Evolutionary conservation across 805 yeast species (phyloP).

Genomic region (Naumovozyma baii): DNA sequence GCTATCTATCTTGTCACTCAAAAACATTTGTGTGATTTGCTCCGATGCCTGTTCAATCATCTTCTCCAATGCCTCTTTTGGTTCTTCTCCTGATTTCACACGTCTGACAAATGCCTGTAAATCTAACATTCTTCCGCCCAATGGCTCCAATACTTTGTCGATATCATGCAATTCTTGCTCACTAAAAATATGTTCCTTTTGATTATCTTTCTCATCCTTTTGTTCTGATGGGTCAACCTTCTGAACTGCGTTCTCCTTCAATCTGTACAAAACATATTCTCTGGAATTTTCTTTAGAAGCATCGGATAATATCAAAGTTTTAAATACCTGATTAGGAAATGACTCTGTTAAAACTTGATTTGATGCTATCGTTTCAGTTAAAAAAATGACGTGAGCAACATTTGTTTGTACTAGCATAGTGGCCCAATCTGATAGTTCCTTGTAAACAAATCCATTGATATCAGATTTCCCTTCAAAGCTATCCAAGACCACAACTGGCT

Average conservation of each 20-base stretch:
- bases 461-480: constrained; percentile 55
- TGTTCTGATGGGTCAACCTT: constrained; percentile 25
- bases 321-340: constrained; percentile 81
- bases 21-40: constrained; percentile 75
- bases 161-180: constrained; percentile 31
- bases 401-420: constrained; percentile 65
- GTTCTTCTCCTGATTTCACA: constrained; percentile 77
- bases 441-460: constrained; percentile 55
- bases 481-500: constrained; percentile 80
- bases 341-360: constrained; percentile 57
- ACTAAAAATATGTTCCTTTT: not conserved
- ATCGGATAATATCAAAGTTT: constrained; percentile 64
- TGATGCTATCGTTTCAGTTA: constrained; percentile 79
- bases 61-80: constrained; percentile 63
- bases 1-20: constrained; percentile 39
- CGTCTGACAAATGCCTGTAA: constrained; percentile 84
- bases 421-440: constrained; percentile 82
- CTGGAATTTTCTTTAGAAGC: constrained; percentile 66
- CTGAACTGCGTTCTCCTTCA: constrained; percentile 26
- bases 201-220: constrained; percentile 8
- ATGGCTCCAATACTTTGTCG: constrained; percentile 52
- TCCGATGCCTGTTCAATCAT: constrained; percentile 80
- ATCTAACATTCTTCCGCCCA: constrained; percentile 94
- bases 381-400: constrained; percentile 79
- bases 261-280: constrained; percentile 53